Evolutionary conservation across 1,139 yeast species (phyloP).

Genomic region (Lodderomyces metapsilosis): DNA sequence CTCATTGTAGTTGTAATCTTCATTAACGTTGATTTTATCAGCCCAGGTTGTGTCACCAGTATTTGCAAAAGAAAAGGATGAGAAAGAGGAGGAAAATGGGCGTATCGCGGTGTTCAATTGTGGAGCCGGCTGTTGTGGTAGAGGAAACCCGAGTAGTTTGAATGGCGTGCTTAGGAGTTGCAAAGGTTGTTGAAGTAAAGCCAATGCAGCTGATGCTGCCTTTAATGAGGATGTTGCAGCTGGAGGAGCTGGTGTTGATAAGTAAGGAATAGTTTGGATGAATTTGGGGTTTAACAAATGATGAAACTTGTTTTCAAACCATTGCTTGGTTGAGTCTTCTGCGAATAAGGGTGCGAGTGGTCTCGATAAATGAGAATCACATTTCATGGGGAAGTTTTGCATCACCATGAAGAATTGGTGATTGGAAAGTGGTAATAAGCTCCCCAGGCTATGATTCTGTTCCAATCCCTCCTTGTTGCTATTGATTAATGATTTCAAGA

Average conservation of each 20-base stretch:
- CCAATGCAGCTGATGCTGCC: not conserved
- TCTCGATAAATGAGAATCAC: slow-evolving; percentile 34
- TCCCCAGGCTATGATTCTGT: no score
- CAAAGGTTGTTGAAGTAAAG: not conserved
- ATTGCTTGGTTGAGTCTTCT: slow-evolving; percentile 50
- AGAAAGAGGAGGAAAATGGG: slow-evolving; percentile 23
- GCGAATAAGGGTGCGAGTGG: slow-evolving; percentile 63
- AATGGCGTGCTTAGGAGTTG: not conserved
- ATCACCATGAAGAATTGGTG: slow-evolving; percentile 16
- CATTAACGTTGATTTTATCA: slow-evolving; percentile 47
- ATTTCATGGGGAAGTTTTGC: slow-evolving; percentile 23
- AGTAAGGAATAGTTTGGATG: slow-evolving; percentile 56
- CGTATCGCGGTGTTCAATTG: not conserved
- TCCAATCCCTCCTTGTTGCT: no score
- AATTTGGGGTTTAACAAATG: slow-evolving; percentile 25
- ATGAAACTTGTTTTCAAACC: slow-evolving; percentile 35
- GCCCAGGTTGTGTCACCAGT: slow-evolving; percentile 42
- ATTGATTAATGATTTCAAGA: slow-evolving; percentile 13
- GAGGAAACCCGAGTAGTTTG: not conserved
- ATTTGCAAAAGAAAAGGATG: no score
- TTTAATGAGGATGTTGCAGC: not conserved
- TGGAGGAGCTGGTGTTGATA: slow-evolving; percentile 47
- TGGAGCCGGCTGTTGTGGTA: no score
- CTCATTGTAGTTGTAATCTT: slow-evolving; percentile 43
- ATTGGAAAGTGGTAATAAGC: no score